phyloP scores from a whole-genome alignment of 805 yeast species.

The Ogataea zsoltii region DNA sequence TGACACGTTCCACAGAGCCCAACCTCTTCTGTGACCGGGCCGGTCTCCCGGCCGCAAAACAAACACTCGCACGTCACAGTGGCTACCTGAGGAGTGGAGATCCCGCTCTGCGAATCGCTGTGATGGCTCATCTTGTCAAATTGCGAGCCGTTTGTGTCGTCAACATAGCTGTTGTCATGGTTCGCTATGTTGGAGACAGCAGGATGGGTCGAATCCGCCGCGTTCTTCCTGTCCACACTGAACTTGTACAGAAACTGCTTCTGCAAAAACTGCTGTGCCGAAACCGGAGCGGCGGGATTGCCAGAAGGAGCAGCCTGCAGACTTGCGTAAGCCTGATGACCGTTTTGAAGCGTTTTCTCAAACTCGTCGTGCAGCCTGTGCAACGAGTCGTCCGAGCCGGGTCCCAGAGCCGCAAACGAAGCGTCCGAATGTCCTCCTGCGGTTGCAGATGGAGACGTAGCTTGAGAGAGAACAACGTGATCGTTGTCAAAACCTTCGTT shows the following conservation, averaged over 20 bases:
- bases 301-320: no score
- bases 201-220: not conserved
- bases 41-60: conserved; percentile 9
- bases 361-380: conserved; percentile 14
- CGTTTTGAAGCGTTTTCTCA: conserved; percentile 12
- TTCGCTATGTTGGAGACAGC: not conserved
- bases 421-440: conserved; percentile 1
- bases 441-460: conserved; percentile 1
- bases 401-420: conserved; percentile 1
- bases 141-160: not conserved
- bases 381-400: not conserved
- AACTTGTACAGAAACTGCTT: conserved; percentile 9
- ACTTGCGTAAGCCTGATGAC: not conserved
- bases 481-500: conserved; percentile 3
- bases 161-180: conserved; percentile 1
- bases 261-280: not conserved
- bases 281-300: no score
- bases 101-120: conserved; percentile 3
- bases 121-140: not conserved
- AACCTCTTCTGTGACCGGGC: conserved; percentile 12
- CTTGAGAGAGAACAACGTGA: not conserved
- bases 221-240: conserved; percentile 1
- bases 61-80: conserved; percentile 14
- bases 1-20: conserved; percentile 29
- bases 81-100: not conserved